Evolutionary conservation across 2,329 filamentous ascomycete species (phyloP), one percentile per base, ranked within the genome.

Genomic region (Clonostachys chloroleuca): DNA sequence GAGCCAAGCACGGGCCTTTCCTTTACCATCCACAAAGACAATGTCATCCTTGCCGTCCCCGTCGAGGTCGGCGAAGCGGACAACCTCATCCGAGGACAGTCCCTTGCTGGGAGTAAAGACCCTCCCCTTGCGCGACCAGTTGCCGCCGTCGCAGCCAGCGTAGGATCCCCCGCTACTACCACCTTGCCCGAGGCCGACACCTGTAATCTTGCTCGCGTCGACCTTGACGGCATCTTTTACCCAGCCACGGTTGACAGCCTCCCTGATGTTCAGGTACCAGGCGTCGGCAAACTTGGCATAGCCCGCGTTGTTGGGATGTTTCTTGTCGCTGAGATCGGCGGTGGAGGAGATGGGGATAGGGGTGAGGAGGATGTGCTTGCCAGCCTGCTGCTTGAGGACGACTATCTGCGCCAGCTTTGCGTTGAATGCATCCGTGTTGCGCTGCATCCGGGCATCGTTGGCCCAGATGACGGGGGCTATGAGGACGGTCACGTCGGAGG

Each of bases 271-370:
- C 4, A 40, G 47, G 41, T 59, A 60, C 64, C 64, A 69, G 7
- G 64, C 45, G 17, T 55, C 49, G 16, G 67, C 67, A 64, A 71
- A 68, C 56, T 68, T 67, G 46, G 54, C 50, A 46, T 69, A 68
- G 12, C 68, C 68, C 0, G 24, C 52, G 33, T 66, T 62, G 18
- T 58, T 56, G 3, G 66, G 68, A 44, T 70, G 68, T 4, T 61
- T 68, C 8, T 52, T 54, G 46, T 70, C 67, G 2, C 50, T 53
- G 37, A 69, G 49, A 42, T 68, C 65, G 14, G 41, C 53, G 6
- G 9, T 45, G 34, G 17, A 58, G 59, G 9, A 57, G 24, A 47
- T 46, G 34, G 46, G 43, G n/a, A 47, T 47, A 13, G 44, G 46
- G 1, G 48, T 53, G n/a, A 51, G 34, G 10, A 56, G 40, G 4